A percentile compares a stretch with the other conserved stretches of the same genome.
Conservation (phyloP, 139 green algal species). For the Astrephomene gubernaculifera region DNA sequence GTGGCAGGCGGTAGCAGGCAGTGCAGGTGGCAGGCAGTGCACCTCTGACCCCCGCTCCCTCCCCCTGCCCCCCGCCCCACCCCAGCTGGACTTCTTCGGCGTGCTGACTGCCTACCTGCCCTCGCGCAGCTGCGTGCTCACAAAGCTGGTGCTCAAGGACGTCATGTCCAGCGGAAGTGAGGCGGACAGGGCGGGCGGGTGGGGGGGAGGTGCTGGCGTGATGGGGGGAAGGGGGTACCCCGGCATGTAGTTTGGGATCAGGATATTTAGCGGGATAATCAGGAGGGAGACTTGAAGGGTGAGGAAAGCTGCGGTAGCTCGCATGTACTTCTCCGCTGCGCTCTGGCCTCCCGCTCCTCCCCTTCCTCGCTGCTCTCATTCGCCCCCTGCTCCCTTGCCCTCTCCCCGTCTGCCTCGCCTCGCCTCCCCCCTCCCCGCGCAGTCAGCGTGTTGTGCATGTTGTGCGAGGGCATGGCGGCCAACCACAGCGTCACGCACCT, state of each 20-base stretch:
- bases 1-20: no score
- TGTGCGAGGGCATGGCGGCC: constrained; percentile 14
- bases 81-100: constrained; percentile 28
- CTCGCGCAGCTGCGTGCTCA: constrained; percentile 15
- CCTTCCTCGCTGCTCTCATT: no score
- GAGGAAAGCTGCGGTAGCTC: no score
- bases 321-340: not conserved
- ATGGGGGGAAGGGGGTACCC: not conserved
- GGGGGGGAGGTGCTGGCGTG: not conserved
- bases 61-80: not conserved
- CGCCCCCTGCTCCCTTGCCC: not conserved
- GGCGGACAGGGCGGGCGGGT: not conserved
- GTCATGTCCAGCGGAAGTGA: constrained; percentile 37
- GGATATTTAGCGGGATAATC: no score
- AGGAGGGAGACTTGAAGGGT: no score
- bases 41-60: no score
- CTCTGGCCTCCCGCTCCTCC: not conserved
- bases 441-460: constrained; percentile 45
- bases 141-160: constrained; percentile 39
- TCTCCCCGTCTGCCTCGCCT: not conserved
- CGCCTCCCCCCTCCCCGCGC: not conserved
- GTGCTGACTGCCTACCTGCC: constrained; percentile 40
- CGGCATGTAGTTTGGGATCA: no score
- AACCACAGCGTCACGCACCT: constrained; percentile 22
- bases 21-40: no score